Conservation (phyloP, 2,329 filamentous ascomycete genomes). For the Trichoderma lentiforme region DNA sequence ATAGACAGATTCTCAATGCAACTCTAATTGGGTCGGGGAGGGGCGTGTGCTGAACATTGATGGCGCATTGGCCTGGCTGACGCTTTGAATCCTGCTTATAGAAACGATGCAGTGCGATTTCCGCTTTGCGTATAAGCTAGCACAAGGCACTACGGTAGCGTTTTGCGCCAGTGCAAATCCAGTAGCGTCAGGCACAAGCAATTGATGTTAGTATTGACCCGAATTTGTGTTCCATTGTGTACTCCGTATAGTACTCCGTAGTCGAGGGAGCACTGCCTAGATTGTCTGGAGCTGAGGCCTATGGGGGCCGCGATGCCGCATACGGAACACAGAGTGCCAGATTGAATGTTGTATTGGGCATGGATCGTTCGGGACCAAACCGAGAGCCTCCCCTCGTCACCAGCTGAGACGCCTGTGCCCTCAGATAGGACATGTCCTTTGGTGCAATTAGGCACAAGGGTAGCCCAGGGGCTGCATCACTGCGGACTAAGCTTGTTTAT, state of each 20-base stretch:
- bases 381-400: background rate
- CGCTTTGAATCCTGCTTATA: background rate
- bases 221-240: background rate
- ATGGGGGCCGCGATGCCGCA: background rate
- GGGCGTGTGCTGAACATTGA: background rate
- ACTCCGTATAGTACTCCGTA: background rate
- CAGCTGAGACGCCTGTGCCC: background rate
- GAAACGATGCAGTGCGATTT: background rate
- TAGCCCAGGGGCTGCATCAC: background rate
- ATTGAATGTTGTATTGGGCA: background rate
- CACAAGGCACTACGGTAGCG: background rate
- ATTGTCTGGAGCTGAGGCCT: background rate
- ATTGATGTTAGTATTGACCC: background rate
- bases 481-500: background rate
- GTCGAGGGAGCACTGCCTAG: background rate
- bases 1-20: background rate
- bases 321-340: background rate
- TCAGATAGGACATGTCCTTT: background rate
- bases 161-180: background rate
- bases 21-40: background rate
- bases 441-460: background rate
- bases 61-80: background rate
- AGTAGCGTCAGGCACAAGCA: background rate
- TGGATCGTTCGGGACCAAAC: slow-evolving; percentile 2
- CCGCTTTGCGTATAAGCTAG: background rate